These are phyloP conservation scores for Puccinia triticina DNA, from an alignment of 1,284 basidiomycete species.

Conservation along the genomic window DNA sequence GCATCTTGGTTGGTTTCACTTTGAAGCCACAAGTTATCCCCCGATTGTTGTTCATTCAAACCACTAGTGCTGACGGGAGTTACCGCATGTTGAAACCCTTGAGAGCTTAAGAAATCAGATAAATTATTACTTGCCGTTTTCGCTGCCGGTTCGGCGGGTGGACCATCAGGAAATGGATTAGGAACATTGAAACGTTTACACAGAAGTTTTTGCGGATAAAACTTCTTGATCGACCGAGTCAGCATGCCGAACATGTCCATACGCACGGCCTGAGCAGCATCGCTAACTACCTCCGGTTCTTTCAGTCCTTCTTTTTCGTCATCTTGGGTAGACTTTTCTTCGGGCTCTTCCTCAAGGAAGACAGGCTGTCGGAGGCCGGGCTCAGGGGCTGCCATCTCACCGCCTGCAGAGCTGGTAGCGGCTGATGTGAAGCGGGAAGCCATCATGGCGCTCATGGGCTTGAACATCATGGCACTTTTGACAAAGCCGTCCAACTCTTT, in stretches of 20 bases:
- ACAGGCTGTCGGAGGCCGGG: slow-evolving; percentile 71
- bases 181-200: slow-evolving; percentile 94
- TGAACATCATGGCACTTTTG: slow-evolving; percentile 84
- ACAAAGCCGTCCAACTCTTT: slow-evolving; percentile 84
- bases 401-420: slow-evolving; percentile 66
- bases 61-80: slow-evolving; percentile 60
- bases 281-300: slow-evolving; percentile 57
- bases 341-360: slow-evolving; percentile 65
- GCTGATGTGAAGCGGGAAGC: slow-evolving; percentile 85
- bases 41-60: slow-evolving; percentile 62
- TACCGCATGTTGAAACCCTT: slow-evolving; percentile 41
- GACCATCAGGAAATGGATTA: slow-evolving; percentile 71
- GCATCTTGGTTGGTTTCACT: slow-evolving; percentile 16
- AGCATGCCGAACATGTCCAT: slow-evolving; percentile 84
- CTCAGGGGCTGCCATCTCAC: slow-evolving; percentile 67
- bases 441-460: slow-evolving; percentile 89
- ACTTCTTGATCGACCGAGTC: slow-evolving; percentile 74
- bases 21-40: slow-evolving; percentile 25
- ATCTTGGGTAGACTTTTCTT: slow-evolving; percentile 52
- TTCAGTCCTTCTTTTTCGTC: slow-evolving; percentile 54
- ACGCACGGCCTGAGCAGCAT: slow-evolving; percentile 77
- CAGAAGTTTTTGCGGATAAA: slow-evolving; percentile 78
- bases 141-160: slow-evolving; percentile 53
- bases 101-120: slow-evolving; percentile 54
- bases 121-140: slow-evolving; percentile 56